Conservation (phyloP, 108 stramenopile species). For the Chaetoceros tenuissimus region DNA sequence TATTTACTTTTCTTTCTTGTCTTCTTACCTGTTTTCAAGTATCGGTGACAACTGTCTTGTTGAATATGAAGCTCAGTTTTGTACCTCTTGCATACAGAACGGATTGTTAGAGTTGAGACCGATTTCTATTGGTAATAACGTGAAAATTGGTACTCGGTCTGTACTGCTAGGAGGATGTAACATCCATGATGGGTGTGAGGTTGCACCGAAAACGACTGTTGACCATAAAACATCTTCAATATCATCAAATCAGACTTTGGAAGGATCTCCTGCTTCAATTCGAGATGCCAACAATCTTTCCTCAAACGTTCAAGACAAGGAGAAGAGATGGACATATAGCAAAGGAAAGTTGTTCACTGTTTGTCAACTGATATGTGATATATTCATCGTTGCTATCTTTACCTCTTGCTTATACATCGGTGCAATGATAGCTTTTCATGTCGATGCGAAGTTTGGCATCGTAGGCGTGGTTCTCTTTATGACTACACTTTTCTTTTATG, state of each 20-base stretch:
- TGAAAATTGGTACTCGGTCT: conserved; percentile 9
- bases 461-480: conserved; percentile 5
- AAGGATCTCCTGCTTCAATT: conserved; percentile 9
- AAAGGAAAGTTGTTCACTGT: background rate
- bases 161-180: conserved; percentile 10
- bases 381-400: background rate
- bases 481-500: conserved; percentile 2
- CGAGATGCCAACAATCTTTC: too few species aligned
- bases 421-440: too few species aligned
- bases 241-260: conserved; percentile 5
- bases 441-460: conserved; percentile 6
- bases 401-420: too few species aligned
- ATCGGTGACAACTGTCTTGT: conserved; percentile 5
- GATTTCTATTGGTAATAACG: conserved; percentile 3
- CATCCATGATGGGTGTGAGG: conserved; percentile 9
- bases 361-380: background rate
- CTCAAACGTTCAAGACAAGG: too few species aligned
- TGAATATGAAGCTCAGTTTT: conserved; percentile 9
- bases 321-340: background rate
- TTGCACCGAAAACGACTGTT: conserved; percentile 7
- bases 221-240: conserved; percentile 4
- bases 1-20: too few species aligned
- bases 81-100: conserved; percentile 4
- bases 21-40: too few species aligned
- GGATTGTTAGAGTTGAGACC: conserved; percentile 8